These are phyloP conservation scores for Geosmithia putterillii DNA, from an alignment of 2,329 filamentous ascomycete genomes.

Conservation along the genomic window DNA sequence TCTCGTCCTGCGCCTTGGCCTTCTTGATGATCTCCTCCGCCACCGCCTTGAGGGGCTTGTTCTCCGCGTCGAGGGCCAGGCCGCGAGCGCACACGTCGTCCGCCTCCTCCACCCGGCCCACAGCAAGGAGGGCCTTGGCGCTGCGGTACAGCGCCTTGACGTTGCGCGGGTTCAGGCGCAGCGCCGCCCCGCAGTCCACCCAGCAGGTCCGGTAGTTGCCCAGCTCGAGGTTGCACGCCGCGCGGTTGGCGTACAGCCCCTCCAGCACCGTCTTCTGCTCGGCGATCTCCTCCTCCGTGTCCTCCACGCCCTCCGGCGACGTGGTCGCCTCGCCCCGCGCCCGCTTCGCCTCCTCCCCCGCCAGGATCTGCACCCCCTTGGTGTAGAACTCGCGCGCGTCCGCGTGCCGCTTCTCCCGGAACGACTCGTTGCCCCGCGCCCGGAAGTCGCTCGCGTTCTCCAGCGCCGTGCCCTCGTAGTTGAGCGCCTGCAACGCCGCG, in stretches of 20 bases:
- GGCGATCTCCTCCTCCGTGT: constrained; percentile 41
- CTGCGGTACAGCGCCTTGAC: constrained; percentile 88
- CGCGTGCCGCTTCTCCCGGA: constrained; percentile 57
- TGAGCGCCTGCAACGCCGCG: constrained; percentile 78
- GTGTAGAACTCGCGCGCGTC: constrained; percentile 89
- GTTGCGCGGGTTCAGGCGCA: constrained; percentile 69
- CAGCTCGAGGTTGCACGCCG: constrained; percentile 78
- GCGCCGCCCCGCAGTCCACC: constrained; percentile 67
- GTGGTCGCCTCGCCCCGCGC: constrained; percentile 21
- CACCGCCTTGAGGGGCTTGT: constrained; percentile 52
- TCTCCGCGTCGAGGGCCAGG: constrained; percentile 57
- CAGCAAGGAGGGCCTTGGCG: constrained; percentile 61
- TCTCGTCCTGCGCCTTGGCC: constrained; percentile 39
- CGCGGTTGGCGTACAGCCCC: constrained; percentile 73
- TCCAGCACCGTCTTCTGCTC: constrained; percentile 57
- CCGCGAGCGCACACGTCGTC: constrained; percentile 67
- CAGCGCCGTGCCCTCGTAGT: constrained; percentile 80
- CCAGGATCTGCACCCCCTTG: constrained; percentile 68
- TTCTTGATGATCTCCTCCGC: constrained; percentile 50
- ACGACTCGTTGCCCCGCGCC: constrained; percentile 84
- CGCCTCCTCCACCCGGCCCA: constrained; percentile 71
- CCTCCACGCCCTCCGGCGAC: constrained; percentile 15
- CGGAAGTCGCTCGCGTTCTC: constrained; percentile 81
- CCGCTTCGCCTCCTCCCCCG: constrained; percentile 47
- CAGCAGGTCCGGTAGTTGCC: constrained; percentile 82